These are phyloP conservation scores for Kalaharituber pfeilii DNA, from an alignment of 2,329 filamentous ascomycete genomes.

Conservation along the genomic window DNA sequence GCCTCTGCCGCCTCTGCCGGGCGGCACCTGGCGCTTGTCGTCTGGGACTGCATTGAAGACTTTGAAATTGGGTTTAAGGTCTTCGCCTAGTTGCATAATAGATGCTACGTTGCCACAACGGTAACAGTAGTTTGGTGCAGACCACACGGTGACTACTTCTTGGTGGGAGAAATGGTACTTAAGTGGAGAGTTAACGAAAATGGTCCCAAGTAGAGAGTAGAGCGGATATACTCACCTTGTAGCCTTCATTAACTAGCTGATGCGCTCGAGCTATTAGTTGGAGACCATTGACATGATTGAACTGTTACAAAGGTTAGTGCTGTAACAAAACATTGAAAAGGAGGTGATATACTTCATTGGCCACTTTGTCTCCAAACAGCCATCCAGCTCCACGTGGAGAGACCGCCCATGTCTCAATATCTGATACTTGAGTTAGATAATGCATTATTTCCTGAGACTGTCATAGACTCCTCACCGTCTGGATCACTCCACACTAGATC, in stretches of 20 bases:
- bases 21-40: conserved; percentile 61
- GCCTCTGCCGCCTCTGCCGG: conserved; percentile 47
- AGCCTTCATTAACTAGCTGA: conserved; percentile 60
- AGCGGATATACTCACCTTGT: conserved; percentile 38
- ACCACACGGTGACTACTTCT: conserved; percentile 69
- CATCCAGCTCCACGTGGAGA: conserved; percentile 48
- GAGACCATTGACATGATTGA: conserved; percentile 59
- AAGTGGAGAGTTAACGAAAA: no score
- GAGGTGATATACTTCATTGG: conserved; percentile 35
- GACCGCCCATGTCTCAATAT: conserved; percentile 52
- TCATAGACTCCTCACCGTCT: conserved; percentile 32
- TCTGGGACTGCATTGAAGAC: conserved; percentile 84
- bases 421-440: conserved; percentile 19
- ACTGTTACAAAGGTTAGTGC: conserved; percentile 28
- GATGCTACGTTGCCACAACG: conserved; percentile 42
- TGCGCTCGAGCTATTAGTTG: conserved; percentile 56
- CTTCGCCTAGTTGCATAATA: conserved; percentile 78
- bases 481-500: conserved; percentile 63
- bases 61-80: conserved; percentile 77
- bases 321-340: conserved; percentile 23
- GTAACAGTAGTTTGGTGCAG: conserved; percentile 34
- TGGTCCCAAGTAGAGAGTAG: background rate
- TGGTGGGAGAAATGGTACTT: conserved; percentile 88
- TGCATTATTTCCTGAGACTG: background rate
- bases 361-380: conserved; percentile 44